Evolutionary conservation across 2,329 filamentous ascomycete genomes (phyloP).

Genomic region (Pseudogymnoascus sp.): DNA sequence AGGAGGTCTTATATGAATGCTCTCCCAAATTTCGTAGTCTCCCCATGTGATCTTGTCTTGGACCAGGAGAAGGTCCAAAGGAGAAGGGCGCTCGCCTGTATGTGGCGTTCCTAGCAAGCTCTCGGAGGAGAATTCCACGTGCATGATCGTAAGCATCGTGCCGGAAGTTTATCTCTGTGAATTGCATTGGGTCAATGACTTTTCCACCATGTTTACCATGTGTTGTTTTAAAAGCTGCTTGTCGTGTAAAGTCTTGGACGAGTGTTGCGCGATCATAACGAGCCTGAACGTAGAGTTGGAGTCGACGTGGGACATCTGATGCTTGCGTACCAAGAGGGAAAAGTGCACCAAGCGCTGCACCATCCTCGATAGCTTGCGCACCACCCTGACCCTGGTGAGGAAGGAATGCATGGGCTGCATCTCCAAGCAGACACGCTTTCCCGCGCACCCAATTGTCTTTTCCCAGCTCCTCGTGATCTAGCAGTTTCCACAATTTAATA

Average conservation of each 20-base stretch:
- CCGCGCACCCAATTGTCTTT: slow-evolving; percentile 17
- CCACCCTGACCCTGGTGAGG: slow-evolving; percentile 63
- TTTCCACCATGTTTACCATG: slow-evolving; percentile 15
- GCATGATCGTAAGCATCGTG: slow-evolving; percentile 47
- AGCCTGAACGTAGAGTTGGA: neutral
- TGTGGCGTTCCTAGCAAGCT: slow-evolving; percentile 24
- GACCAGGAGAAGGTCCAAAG: slow-evolving; percentile 26
- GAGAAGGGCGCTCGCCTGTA: slow-evolving; percentile 36
- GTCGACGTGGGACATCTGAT: slow-evolving; percentile 36
- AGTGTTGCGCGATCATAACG: slow-evolving; percentile 34
- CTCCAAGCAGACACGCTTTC: slow-evolving; percentile 52
- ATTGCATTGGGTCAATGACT: slow-evolving; percentile 37
- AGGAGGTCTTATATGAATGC: slow-evolving; percentile 29
- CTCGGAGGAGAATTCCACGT: slow-evolving; percentile 32
- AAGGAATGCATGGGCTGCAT: slow-evolving; percentile 64
- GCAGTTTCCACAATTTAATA: slow-evolving; percentile 51
- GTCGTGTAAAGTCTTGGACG: slow-evolving; percentile 38
- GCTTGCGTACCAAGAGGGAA: slow-evolving; percentile 19
- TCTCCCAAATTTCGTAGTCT: neutral
- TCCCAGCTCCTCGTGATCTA: slow-evolving; percentile 48
- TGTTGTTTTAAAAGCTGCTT: slow-evolving; percentile 20
- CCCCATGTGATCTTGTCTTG: slow-evolving; percentile 3
- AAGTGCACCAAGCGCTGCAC: slow-evolving; percentile 30
- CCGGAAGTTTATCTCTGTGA: slow-evolving; percentile 38
- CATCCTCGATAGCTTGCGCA: slow-evolving; percentile 36